phyloP scores from a whole-genome alignment of 31 red algal species.

The Endocladia muricata region DNA sequence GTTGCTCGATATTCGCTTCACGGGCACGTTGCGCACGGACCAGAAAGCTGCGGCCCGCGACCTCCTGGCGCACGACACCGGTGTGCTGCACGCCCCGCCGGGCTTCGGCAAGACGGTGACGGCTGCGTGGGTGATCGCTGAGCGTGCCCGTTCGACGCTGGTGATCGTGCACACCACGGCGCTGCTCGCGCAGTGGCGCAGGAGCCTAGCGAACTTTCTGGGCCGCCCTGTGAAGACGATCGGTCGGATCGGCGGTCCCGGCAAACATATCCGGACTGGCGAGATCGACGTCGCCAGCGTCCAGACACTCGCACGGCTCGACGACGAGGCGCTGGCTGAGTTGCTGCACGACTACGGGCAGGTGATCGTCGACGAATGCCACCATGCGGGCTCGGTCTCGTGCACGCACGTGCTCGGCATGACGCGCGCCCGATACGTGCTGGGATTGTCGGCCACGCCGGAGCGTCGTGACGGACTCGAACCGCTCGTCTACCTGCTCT shows the following conservation, averaged over 20 bases:
- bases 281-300: background rate
- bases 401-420: background rate
- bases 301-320: background rate
- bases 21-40: background rate
- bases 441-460: background rate
- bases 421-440: background rate
- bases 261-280: background rate
- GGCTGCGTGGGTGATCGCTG: background rate
- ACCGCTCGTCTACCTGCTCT: background rate
- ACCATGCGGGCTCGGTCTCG: conserved; percentile 1
- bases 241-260: background rate
- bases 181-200: background rate
- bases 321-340: background rate
- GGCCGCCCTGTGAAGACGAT: background rate
- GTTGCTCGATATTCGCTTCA: background rate
- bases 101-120: conserved; percentile 5
- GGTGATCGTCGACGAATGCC: conserved; percentile 14
- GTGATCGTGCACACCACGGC: background rate
- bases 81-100: background rate
- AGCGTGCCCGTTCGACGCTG: background rate
- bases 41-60: background rate
- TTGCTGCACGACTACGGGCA: background rate
- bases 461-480: background rate
- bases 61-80: background rate
- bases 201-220: background rate